Conservation (phyloP, 2,329 filamentous ascomycete genomes). For the Penicillium psychrosexuale region DNA sequence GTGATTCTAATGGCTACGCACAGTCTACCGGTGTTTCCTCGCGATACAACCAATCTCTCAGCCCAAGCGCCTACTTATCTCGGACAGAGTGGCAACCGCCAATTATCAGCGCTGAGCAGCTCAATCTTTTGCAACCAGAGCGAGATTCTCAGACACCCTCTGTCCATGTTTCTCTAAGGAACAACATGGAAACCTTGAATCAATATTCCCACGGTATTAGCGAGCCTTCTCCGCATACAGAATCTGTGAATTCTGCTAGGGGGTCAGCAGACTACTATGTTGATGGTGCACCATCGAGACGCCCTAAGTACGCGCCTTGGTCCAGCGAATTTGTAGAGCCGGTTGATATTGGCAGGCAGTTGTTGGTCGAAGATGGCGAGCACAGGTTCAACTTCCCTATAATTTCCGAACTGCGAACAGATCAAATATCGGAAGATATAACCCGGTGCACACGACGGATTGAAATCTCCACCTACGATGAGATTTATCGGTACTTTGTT, state of each 20-base stretch:
- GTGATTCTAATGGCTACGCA: constrained; percentile 12
- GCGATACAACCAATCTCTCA: constrained; percentile 18
- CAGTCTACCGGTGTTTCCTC: constrained; percentile 13
- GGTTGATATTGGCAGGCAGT: constrained; percentile 7
- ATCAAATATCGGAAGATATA: constrained; percentile 18
- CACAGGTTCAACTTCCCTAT: constrained; percentile 26
- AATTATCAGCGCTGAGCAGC: constrained; percentile 16
- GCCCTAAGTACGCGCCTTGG: constrained; percentile 25
- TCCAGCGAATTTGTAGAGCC: constrained; percentile 12
- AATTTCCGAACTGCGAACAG: constrained; percentile 16
- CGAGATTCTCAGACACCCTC: constrained; percentile 21
- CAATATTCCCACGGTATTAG: constrained; percentile 19
- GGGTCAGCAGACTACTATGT: constrained; percentile 28
- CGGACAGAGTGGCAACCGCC: constrained; percentile 30
- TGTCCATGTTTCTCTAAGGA: constrained; percentile 17
- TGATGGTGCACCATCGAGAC: constrained; percentile 26
- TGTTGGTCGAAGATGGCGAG: constrained; percentile 10
- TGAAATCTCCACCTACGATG: constrained; percentile 26
- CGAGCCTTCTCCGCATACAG: constrained; percentile 24
- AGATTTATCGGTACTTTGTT: constrained; percentile 31
- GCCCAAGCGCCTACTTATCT: constrained; percentile 18
- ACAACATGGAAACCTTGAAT: constrained; percentile 20
- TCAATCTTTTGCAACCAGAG: constrained; percentile 16
- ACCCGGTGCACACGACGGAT: constrained; percentile 15
- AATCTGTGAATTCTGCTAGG: constrained; percentile 19